Conservation (phyloP, 2,329 filamentous ascomycete species). For the Colletotrichum godetiae region DNA sequence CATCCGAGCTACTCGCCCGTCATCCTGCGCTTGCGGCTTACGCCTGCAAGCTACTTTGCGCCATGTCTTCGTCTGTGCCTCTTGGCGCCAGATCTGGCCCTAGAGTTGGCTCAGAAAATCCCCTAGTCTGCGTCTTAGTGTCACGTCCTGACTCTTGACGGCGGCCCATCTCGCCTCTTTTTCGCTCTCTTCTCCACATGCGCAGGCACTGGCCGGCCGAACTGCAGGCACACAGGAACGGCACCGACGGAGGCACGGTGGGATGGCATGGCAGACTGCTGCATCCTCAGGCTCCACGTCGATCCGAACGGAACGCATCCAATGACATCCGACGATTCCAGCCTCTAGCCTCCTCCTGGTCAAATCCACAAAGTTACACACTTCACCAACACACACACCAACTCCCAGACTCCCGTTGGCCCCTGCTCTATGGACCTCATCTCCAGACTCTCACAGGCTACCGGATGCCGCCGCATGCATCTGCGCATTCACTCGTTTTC, state of each 20-base stretch:
- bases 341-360: not conserved
- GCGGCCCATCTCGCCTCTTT: conserved; percentile 1
- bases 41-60: conserved; percentile 9
- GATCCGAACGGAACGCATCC: not conserved
- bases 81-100: conserved; percentile 11
- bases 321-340: not conserved
- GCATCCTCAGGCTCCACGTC: not conserved
- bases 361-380: not conserved
- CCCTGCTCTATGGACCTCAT: not conserved
- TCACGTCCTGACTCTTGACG: conserved; percentile 9
- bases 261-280: not conserved
- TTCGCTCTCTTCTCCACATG: not conserved
- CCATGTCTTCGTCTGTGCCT: conserved; percentile 13
- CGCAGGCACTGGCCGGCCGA: not conserved
- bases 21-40: conserved; percentile 28
- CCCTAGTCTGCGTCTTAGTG: not conserved
- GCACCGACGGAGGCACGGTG: not conserved
- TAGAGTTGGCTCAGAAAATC: conserved; percentile 6
- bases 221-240: not conserved
- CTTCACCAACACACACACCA: not conserved
- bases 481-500: not conserved
- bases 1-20: not conserved
- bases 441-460: not conserved
- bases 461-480: not conserved
- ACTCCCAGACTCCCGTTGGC: not conserved